Evolutionary conservation across 148 eudicot genomes (phyloP).

Genomic region (Spergularia marina): DNA sequence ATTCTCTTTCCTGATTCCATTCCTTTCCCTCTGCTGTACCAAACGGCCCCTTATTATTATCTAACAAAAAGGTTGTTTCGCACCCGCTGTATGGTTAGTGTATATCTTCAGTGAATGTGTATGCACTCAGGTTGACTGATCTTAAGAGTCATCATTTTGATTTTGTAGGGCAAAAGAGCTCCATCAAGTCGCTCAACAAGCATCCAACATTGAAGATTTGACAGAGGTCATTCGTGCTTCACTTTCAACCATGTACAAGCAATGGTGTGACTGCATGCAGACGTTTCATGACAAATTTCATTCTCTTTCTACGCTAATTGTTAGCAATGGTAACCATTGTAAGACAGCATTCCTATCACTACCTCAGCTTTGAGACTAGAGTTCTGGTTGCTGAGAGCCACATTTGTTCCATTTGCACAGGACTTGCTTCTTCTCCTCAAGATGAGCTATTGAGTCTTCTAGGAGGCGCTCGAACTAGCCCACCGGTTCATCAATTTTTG

Average conservation of each 20-base stretch:
- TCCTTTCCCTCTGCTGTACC: too few species aligned
- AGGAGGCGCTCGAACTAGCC: constrained; percentile 98
- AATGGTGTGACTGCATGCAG: constrained; percentile 92
- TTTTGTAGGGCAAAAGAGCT: constrained; percentile 83
- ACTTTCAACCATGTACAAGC: constrained; percentile 84
- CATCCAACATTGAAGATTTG: constrained; percentile 87
- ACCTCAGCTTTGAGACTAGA: constrained; percentile 2
- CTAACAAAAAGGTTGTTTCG: not conserved
- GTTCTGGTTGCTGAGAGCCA: constrained; percentile 9
- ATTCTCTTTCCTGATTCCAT: too few species aligned
- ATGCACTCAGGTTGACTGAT: not conserved
- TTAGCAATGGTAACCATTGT: constrained; percentile 62
- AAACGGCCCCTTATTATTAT: too few species aligned
- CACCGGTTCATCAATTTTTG: constrained; percentile 92
- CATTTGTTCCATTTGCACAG: constrained; percentile 35
- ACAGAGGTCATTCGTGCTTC: constrained; percentile 82
- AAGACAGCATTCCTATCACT: constrained; percentile 6
- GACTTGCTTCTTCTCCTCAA: constrained; percentile 77
- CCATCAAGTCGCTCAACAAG: constrained; percentile 95
- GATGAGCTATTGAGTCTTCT: constrained; percentile 90
- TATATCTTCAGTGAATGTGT: not conserved
- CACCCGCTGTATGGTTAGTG: not conserved
- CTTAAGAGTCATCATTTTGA: not conserved
- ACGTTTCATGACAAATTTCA: constrained; percentile 79
- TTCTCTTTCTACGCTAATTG: constrained; percentile 68